Base-by-base conservation (phyloP, 2,329 filamentous ascomycete genomes). In the Fusarium nurragi region DNA sequence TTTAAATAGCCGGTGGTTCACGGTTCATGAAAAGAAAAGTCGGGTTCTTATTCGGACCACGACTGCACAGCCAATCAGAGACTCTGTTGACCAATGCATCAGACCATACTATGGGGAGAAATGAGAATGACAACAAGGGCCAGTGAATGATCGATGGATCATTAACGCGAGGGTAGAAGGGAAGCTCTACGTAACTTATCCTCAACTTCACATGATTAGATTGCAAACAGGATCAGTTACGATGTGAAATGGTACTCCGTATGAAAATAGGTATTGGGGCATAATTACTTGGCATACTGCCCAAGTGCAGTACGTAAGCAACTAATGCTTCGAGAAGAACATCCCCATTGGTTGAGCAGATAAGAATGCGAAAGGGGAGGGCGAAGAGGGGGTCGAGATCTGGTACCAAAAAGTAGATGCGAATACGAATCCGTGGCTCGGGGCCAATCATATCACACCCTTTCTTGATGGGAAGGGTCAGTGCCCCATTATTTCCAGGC, bases 21-120 rank as follows among this genome's bases (percentile, higher is more conserved):
- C 64, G 41, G 64, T 50, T 54, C 51, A 61, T 65, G 25, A 28
- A 45, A 14, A 19, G n/a, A 41, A 10, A 44, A 32, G 43, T 67
- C 68, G 64, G 40, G 43, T 60, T 72, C 70, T 72, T 72, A 72
- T 72, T 72, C 70, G 70, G 68, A 60, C 61, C 51, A 52, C 34
- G 25, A 36, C 30, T 11, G 40, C 30, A 38, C 22, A 54, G 23
- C 58, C 54, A 70, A 70, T 64, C 54, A 60, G 38, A 44, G 60
- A 40, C 28, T 52, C 18, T 43, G 48, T 44, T 57, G 54, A 53
- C 39, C 9, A 65, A 51, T 21, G 50, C 50, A 71, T 71, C 69
- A 57, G 68, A 56, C 69, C 69, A 71, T 71, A 60, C 40, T 38
- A 13, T 16, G 4, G 30, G 30, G 11, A 47, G 23, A 39, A 22